A percentile compares a stretch with the other conserved stretches of the same genome.
These are phyloP conservation scores for Blastocystis sp. DNA, from an alignment of 352 stramenopile species.

Conservation along the genomic window DNA sequence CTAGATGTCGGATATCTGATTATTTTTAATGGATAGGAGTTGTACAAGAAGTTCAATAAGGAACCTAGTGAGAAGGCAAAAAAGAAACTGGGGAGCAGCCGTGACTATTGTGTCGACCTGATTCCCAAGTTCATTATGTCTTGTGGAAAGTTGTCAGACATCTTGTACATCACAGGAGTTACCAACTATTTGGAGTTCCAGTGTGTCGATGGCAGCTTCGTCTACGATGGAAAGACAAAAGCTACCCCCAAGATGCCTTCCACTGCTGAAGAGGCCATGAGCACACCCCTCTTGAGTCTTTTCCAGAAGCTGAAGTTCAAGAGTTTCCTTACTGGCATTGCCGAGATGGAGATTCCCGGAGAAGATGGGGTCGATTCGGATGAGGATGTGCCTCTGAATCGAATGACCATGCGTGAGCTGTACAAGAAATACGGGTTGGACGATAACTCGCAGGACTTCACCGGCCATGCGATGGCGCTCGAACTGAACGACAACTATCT, in stretches of 20 bases:
- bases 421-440: conserved; percentile 96
- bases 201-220: conserved; percentile 94
- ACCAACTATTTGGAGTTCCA: conserved; percentile 98
- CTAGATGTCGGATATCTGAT: background rate
- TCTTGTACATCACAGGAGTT: conserved; percentile 92
- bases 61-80: conserved; percentile 67
- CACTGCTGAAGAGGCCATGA: conserved; percentile 89
- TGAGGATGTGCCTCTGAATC: conserved; percentile 71
- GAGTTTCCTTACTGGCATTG: conserved; percentile 93
- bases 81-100: conserved; percentile 83
- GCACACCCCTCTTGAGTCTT: conserved; percentile 91
- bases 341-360: conserved; percentile 62
- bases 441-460: conserved; percentile 96
- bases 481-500: conserved; percentile 73
- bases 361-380: conserved; percentile 62
- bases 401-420: conserved; percentile 92
- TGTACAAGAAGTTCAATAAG: conserved; percentile 70
- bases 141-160: conserved; percentile 97
- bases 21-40: conserved; percentile 89
- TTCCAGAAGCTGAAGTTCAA: conserved; percentile 99
- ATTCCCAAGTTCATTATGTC: conserved; percentile 99
- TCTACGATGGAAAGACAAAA: conserved; percentile 89
- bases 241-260: conserved; percentile 75
- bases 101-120: conserved; percentile 99
- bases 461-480: conserved; percentile 97